Evolutionary conservation across 768 basidiomycete genomes (phyloP).

Genomic region (Suillus occidentalis): DNA sequence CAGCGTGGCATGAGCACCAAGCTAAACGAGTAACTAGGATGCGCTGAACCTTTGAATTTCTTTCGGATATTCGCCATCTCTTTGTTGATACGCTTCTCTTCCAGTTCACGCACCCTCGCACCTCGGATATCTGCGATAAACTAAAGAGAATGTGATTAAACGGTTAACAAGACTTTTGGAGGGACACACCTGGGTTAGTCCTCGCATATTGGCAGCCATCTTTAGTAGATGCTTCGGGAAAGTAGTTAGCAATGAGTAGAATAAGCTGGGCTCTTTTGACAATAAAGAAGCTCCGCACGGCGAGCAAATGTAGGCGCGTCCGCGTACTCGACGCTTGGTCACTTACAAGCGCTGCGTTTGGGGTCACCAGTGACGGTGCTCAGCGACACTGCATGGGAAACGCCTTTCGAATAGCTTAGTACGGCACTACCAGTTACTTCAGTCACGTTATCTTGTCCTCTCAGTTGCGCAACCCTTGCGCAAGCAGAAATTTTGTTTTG

Average conservation of each 20-base stretch:
- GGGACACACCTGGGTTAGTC: conserved; percentile 78
- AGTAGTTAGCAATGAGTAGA: not conserved
- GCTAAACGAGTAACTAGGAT: conserved; percentile 10
- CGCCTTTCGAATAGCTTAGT: not conserved
- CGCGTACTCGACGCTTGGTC: not conserved
- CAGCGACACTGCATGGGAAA: conserved; percentile 3
- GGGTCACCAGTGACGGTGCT: not conserved
- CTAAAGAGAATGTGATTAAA: conserved; percentile 38
- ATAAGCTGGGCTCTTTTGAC: not conserved
- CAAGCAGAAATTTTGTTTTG: not conserved
- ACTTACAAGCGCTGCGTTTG: not conserved
- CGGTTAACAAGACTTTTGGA: not conserved
- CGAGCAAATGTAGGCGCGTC: no score
- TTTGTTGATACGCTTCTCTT: conserved; percentile 99
- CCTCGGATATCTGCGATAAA: conserved; percentile 99
- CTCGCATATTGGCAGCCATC: conserved; percentile 92
- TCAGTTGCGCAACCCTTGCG: not conserved
- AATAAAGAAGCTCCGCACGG: not conserved
- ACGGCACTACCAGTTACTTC: not conserved
- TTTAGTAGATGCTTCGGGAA: not conserved
- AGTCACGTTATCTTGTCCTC: not conserved
- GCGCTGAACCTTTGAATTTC: conserved; percentile 85
- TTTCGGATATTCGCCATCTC: conserved; percentile 99
- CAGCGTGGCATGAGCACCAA: conserved; percentile 10
- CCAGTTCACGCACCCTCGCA: conserved; percentile 92